Base-by-base conservation (phyloP, 1,284 basidiomycete genomes). In the Rhodotorula glutinis region DNA sequence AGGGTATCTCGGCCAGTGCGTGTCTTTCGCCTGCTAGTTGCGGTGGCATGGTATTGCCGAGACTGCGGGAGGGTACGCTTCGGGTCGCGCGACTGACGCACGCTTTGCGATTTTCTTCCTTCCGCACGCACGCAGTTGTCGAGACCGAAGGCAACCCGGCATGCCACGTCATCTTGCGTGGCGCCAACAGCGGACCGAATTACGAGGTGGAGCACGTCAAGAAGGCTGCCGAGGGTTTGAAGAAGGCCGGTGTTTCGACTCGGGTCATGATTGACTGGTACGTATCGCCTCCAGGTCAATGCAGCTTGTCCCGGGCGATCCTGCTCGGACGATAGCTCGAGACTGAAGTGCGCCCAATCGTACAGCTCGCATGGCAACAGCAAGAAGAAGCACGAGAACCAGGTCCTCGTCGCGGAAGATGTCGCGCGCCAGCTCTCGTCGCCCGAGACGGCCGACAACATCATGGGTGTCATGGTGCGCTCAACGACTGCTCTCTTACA, bases 101-200 rank as follows among this genome's bases (percentile, higher is more conserved):
- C 1, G 23, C 4, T 30, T 16, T 16, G 5, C 2, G 25, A 29
- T 41, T 27, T 21, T 13, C 23, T 40, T 44, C 40, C n/a, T n/a
- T n/a, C n/a, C n/a, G n/a, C n/a, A n/a, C n/a, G 2, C 21, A 19
- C 16, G 25, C 59, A 73, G 71, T 73, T 52, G 69, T 69, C 60
- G 70, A 73, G 61, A 73, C 72, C 2, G 63, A 72, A 4, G 90
- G 90, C 8, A 92, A 92, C 77, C 86, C 88, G 4, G 88, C 94
- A 74, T 89, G 91, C n/a, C 90, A 92, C 76, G 85, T 96, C 64
- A 97, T 97, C 75, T 83, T 96, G 52, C 87, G 93, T 54, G 93
- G 93, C 52, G 91, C 90, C 23, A 82, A 87, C 60, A 86, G 85
- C 73, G 92, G 92, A 4, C 92, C 93, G 1, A 96, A 96, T 78